These are phyloP conservation scores for Paraphaeosphaeria minitans DNA, from an alignment of 2,329 filamentous ascomycete species.

Conservation along the genomic window DNA sequence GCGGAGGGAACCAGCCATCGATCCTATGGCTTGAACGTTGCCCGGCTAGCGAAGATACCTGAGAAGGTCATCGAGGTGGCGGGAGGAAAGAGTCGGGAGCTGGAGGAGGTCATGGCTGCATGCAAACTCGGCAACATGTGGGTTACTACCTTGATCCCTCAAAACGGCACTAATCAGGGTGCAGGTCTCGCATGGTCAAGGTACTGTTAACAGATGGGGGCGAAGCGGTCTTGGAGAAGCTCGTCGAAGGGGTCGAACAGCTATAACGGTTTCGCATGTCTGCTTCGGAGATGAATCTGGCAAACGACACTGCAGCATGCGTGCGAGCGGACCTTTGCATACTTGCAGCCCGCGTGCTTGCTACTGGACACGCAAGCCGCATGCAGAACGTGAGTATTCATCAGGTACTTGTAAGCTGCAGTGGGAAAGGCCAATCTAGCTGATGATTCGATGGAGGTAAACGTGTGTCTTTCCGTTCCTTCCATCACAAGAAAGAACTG, in stretches of 20 bases:
- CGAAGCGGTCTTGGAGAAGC: conserved; percentile 41
- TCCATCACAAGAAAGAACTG: not conserved
- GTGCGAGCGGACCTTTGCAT: not conserved
- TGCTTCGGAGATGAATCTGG: not conserved
- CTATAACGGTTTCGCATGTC: conserved; percentile 33
- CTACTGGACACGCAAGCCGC: not conserved
- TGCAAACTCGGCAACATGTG: conserved; percentile 42
- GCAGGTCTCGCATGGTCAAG: conserved; percentile 26
- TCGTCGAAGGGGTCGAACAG: conserved; percentile 52
- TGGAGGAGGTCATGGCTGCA: conserved; percentile 68
- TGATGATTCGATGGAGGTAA: not conserved
- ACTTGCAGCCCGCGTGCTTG: not conserved
- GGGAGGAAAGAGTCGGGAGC: conserved; percentile 74
- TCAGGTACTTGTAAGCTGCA: not conserved
- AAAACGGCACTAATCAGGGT: conserved; percentile 7
- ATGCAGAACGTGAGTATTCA: not conserved
- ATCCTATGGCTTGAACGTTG: conserved; percentile 93
- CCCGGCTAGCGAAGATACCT: conserved; percentile 81
- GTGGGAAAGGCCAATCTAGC: not conserved
- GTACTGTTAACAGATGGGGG: conserved; percentile 31
- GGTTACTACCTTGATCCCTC: conserved; percentile 19
- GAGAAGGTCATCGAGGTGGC: conserved; percentile 78
- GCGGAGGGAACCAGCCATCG: conserved; percentile 89
- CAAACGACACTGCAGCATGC: not conserved
- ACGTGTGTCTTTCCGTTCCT: not conserved